Conservation (phyloP, 2,329 filamentous ascomycete genomes). For the Cytospora chrysosperma region DNA sequence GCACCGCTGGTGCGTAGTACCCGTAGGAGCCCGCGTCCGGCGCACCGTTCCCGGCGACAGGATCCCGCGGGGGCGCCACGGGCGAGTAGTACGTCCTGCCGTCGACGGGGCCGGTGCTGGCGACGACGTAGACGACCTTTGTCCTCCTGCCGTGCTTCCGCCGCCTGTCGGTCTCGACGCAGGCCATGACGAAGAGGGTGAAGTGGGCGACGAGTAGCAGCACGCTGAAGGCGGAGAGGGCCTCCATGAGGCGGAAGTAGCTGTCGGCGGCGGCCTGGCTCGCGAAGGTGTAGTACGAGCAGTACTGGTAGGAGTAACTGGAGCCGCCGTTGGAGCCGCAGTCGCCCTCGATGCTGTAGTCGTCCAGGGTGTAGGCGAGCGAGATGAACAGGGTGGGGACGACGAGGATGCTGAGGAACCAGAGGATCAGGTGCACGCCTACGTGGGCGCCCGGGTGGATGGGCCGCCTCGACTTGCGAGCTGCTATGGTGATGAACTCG, state of each 20-base stretch:
- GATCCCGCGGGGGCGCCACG: neutral
- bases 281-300: slow-evolving; percentile 20
- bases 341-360: slow-evolving; percentile 27
- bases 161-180: slow-evolving; percentile 26
- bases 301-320: slow-evolving; percentile 24
- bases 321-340: slow-evolving; percentile 16
- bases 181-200: slow-evolving; percentile 25
- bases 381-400: slow-evolving; percentile 41
- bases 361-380: slow-evolving; percentile 29
- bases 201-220: slow-evolving; percentile 25
- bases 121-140: slow-evolving; percentile 19
- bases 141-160: slow-evolving; percentile 16
- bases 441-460: slow-evolving; percentile 47
- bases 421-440: slow-evolving; percentile 42
- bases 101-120: neutral
- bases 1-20: neutral
- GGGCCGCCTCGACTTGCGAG: slow-evolving; percentile 35
- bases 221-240: slow-evolving; percentile 25
- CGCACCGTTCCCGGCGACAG: neutral
- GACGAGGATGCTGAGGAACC: slow-evolving; percentile 34
- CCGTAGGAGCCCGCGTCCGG: neutral
- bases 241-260: slow-evolving; percentile 23
- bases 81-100: slow-evolving; percentile 15
- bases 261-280: slow-evolving; percentile 1
- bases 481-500: slow-evolving; percentile 39